Base-by-base conservation (phyloP, 495 filamentous ascomycete genomes). In the Xanthoparmelia taractica region DNA sequence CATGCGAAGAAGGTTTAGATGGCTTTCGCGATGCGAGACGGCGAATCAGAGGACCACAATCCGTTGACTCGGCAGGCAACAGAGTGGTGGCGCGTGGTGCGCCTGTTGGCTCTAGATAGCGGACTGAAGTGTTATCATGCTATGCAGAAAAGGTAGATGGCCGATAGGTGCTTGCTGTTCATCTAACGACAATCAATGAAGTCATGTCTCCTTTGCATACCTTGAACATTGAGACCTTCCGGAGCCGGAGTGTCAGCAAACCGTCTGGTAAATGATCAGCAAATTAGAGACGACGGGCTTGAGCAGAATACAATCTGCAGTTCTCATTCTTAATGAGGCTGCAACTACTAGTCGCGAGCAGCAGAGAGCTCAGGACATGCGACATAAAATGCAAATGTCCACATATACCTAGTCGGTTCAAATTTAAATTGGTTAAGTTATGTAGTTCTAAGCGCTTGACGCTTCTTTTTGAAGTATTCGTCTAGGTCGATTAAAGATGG, bases 1-100 rank as follows among this genome's bases (percentile, higher is more conserved):
- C 73, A 74, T 58, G 60, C 68, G 20, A 77, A 77, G 73, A 73
- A 74, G 52, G 58, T 72, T 45, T 73, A 61, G 55, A 48, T 31
- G 50, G 57, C 61, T 41, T 59, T 58, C 25, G 52, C 7, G 40
- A 41, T 34, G 41, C 34, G 15, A 33, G 29, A 54, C 25, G 38
- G 40, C 64, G 5, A 27, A 56, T 48, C 47, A 58, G 11, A 50
- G 37, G 34, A 40, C 60, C 48, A 33, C 60, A 25, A 34, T 63
- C 56, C 58, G 60, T 63, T 41, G 38, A 52, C 45, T 40, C 25
- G 56, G 33, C 23, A 15, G 38, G 15, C 17, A 52, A 13, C 55
- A 15, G 20, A 23, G 15, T 15, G 34, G 20, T 29, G 31, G 61
- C 54, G 25, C 38, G 23, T 33, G 27, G 52, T 48, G 61, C 54